Base-by-base conservation (phyloP, 2,329 filamentous ascomycete species). In the Venturia nashicola region DNA sequence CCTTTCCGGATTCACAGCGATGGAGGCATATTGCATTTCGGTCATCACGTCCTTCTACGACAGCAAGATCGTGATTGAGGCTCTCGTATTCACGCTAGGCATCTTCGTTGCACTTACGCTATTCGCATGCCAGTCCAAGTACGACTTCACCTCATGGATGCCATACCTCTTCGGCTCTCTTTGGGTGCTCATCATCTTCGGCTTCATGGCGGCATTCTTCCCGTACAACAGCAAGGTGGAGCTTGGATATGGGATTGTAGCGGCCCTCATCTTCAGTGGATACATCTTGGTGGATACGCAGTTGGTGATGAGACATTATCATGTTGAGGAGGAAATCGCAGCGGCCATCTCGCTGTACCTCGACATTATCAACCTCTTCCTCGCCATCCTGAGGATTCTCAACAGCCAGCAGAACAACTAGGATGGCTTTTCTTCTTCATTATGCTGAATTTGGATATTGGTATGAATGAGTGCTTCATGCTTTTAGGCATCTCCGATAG, bases 261-360 rank as follows among this genome's bases (percentile, higher is more conserved):
- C 85, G 0, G 93, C 94, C 2, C 78, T 99, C 57, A 85, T 99
- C 72, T 99, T 99, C 80, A 92, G 88, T 60, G 93, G 82, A 8
- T 99, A 99, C 77, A 95, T 99, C 67, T 82, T 99, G 59, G 90
- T 97, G 59, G 94, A 99, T 74, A 99, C 94, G 0, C 94, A 99
- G 81, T 79, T 99, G 70, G 86, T 99, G 67, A 88, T 99, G 84
- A 86, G 92, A 72, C 90, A 96, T 76, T 94, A 97, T 77, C 93
- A 97, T 72, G 91, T 97, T 62, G 94, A 99, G 78, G 93, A 97
- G 82, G 92, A 97, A 81, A 97, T 97, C 73, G 91, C 92, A 7
- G 93, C 93, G 61, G 87, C 90, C 11, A 96, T 99, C 76, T 94
- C 90, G 73, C 82, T 99, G 60, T 99, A 99, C 75, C 83, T 99